Conservation (phyloP, 495 filamentous ascomycete species). For the Hypomontagnella monticulosa region DNA sequence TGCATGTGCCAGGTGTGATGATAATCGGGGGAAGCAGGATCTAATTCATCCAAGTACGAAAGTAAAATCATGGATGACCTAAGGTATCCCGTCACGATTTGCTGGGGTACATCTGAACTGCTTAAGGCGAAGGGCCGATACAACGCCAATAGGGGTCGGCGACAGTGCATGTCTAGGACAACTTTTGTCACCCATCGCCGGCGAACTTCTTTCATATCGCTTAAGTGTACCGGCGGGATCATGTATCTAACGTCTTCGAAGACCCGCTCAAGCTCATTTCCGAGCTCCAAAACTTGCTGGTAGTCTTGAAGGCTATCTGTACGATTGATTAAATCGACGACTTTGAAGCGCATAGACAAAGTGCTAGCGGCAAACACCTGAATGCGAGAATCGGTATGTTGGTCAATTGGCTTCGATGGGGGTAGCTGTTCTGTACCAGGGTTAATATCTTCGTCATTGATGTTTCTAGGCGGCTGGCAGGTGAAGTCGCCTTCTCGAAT, state of each 20-base stretch:
- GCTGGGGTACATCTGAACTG: slow-evolving; percentile 44
- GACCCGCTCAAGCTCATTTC: slow-evolving; percentile 49
- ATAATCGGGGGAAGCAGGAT: slow-evolving; percentile 43
- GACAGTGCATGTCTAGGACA: slow-evolving; percentile 50
- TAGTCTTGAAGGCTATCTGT: slow-evolving; percentile 50
- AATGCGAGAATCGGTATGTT: slow-evolving; percentile 46
- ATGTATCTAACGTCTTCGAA: slow-evolving; percentile 51
- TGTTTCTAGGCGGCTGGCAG: slow-evolving; percentile 48
- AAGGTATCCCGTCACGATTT: slow-evolving; percentile 49
- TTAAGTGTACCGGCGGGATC: slow-evolving; percentile 39
- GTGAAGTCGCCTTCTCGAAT: slow-evolving; percentile 51
- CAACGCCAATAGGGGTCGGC: slow-evolving; percentile 48
- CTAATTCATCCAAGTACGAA: slow-evolving; percentile 50
- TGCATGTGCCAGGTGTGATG: slow-evolving; percentile 48
- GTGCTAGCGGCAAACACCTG: slow-evolving; percentile 50
- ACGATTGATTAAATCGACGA: slow-evolving; percentile 47
- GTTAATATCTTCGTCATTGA: slow-evolving; percentile 47
- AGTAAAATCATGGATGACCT: slow-evolving; percentile 52
- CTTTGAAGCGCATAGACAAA: slow-evolving; percentile 45
- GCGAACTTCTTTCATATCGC: slow-evolving; percentile 37
- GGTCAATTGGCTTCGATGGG: slow-evolving; percentile 48
- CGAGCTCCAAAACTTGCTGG: slow-evolving; percentile 47
- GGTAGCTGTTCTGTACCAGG: slow-evolving; percentile 45
- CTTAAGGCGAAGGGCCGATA: slow-evolving; percentile 54
- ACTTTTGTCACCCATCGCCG: slow-evolving; percentile 47